These are phyloP conservation scores for Zoysia matrella DNA, from an alignment of 202 grass and related monocot genomes.

Conservation along the genomic window DNA sequence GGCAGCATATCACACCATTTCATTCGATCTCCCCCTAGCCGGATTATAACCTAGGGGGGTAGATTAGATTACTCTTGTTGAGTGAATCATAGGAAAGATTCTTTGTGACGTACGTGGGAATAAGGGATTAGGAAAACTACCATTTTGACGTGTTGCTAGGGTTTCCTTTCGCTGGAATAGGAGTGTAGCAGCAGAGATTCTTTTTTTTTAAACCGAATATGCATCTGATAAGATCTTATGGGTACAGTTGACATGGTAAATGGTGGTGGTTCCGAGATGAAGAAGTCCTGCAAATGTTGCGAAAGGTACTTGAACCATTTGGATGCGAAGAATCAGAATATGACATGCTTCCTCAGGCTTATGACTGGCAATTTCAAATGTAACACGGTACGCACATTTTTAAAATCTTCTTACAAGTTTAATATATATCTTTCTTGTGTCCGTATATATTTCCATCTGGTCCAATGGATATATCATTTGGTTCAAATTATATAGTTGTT, in stretches of 20 bases:
- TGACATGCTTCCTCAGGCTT: constrained; percentile 32
- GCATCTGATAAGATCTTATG: constrained; percentile 11
- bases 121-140: too few relatives aligned
- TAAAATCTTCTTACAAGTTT: not conserved
- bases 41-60: too few relatives aligned
- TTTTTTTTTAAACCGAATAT: too few relatives aligned
- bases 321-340: constrained; percentile 35
- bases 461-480: too few relatives aligned
- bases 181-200: too few relatives aligned
- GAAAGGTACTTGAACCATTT: constrained; percentile 40
- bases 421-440: not conserved
- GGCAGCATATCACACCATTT: too few relatives aligned
- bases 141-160: too few relatives aligned
- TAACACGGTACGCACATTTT: constrained; percentile 36
- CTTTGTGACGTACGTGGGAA: too few relatives aligned
- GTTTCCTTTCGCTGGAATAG: too few relatives aligned
- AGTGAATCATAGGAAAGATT: too few relatives aligned
- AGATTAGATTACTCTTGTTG: too few relatives aligned
- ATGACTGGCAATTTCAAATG: constrained; percentile 35
- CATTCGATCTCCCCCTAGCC: too few relatives aligned
- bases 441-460: not conserved
- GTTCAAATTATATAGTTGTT: not conserved
- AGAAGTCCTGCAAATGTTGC: constrained; percentile 37
- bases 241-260: constrained; percentile 31
- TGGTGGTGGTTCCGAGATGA: not conserved